Percentiles rank a stretch among this genome's conserved stretches.
Conservation (phyloP, 202 grass and related monocot species). For the Zoysia matrella region DNA sequence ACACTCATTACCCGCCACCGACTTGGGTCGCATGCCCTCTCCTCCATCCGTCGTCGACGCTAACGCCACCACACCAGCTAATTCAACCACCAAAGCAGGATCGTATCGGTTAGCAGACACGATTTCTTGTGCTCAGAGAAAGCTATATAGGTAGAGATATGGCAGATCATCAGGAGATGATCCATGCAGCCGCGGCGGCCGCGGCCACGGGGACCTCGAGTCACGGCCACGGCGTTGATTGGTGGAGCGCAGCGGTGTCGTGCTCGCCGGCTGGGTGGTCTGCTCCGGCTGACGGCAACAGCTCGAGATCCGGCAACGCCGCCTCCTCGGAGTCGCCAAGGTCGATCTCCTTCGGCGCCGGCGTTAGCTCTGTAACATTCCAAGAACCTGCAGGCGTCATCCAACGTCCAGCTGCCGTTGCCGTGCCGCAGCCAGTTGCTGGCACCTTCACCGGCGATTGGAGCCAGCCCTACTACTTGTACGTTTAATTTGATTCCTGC, state of each 20-base stretch:
- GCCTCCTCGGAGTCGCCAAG: slow-evolving; percentile 42
- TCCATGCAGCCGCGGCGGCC: slow-evolving; percentile 24
- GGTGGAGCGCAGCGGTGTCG: slow-evolving; percentile 36
- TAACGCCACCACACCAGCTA: background rate
- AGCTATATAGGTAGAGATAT: slow-evolving; percentile 5
- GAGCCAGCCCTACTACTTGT: slow-evolving; percentile 67
- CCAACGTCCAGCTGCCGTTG: slow-evolving; percentile 6
- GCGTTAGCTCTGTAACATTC: slow-evolving; percentile 42
- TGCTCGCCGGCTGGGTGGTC: slow-evolving; percentile 39
- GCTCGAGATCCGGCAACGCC: slow-evolving; percentile 32
- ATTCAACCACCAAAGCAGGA: background rate
- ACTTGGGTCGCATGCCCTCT: background rate
- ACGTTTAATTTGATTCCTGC: background rate
- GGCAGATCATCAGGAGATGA: slow-evolving; percentile 55
- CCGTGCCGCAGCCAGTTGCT: background rate
- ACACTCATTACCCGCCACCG: slow-evolving; percentile 37
- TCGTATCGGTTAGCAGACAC: background rate
- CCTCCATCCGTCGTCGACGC: background rate
- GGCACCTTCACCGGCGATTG: slow-evolving; percentile 30
- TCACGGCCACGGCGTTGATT: slow-evolving; percentile 24
- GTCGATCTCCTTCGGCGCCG: slow-evolving; percentile 46
- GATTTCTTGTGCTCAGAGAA: background rate
- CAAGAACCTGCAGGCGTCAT: slow-evolving; percentile 29
- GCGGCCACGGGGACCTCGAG: background rate
- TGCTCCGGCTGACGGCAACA: background rate